Evolutionary conservation across 331 rosid genomes (phyloP).

Genomic region (Arachis monticola): DNA sequence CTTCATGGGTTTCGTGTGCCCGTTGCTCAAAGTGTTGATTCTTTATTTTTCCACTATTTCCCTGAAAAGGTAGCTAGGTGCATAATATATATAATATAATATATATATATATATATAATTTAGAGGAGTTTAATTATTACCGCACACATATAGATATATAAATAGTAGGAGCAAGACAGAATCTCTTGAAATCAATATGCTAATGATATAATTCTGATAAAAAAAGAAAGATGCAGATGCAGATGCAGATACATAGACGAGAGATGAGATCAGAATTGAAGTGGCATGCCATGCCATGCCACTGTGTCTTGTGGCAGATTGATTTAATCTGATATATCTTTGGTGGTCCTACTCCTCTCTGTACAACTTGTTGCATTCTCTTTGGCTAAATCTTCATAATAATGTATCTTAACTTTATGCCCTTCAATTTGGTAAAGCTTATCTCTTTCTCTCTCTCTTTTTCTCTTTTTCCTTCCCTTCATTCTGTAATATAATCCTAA

Average conservation of each 20-base stretch:
- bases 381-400: conserved; percentile 38
- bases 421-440: conserved; percentile 47
- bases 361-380: conserved; percentile 45
- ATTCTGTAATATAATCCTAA: conserved; percentile 18
- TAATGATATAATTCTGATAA: conserved; percentile 37
- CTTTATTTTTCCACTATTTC: conserved; percentile 36
- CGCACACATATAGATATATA: neutral
- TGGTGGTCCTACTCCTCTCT: conserved; percentile 54
- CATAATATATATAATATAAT: conserved; percentile 6
- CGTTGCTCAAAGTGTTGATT: conserved; percentile 41
- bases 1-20: conserved; percentile 51
- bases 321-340: conserved; percentile 44
- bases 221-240: conserved; percentile 30
- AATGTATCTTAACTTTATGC: conserved; percentile 34
- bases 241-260: conserved; percentile 9
- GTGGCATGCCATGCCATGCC: conserved; percentile 62
- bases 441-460: neutral
- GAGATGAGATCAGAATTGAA: conserved; percentile 4
- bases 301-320: conserved; percentile 50
- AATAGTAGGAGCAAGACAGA: conserved; percentile 13
- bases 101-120: neutral
- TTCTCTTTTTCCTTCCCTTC: conserved; percentile 25
- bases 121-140: neutral
- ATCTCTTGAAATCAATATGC: conserved; percentile 7
- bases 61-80: neutral